These are phyloP conservation scores for Mortierella claussenii DNA, from an alignment of 192 early-diverging fungal genomes.

Conservation along the genomic window DNA sequence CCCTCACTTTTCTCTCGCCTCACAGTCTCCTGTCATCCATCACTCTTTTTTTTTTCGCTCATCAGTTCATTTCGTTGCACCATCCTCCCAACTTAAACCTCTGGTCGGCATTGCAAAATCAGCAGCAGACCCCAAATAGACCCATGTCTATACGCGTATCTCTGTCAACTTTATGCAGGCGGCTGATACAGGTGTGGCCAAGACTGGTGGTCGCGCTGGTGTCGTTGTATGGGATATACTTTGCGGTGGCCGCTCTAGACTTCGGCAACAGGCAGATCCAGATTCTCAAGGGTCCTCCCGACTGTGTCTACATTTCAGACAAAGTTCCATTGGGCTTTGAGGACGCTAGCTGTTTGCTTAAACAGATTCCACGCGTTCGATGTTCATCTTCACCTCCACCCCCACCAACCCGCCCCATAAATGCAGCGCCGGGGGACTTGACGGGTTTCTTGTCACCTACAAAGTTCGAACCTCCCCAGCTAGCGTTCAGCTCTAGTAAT, in stretches of 20 bases:
- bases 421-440: too few relatives aligned
- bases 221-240: constrained; percentile 42
- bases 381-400: too few relatives aligned
- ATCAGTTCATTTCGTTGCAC: not conserved
- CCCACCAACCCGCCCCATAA: too few relatives aligned
- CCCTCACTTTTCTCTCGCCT: too few relatives aligned
- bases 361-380: too few relatives aligned
- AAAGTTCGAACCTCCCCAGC: not conserved
- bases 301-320: too few relatives aligned
- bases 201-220: constrained; percentile 30
- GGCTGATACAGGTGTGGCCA: constrained; percentile 27
- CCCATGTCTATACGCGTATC: not conserved
- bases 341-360: too few relatives aligned
- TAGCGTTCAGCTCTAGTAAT: not conserved
- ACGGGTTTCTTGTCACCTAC: too few relatives aligned
- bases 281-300: too few relatives aligned
- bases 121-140: not conserved
- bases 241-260: constrained; percentile 10
- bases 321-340: not conserved
- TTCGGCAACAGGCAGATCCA: constrained; percentile 14
- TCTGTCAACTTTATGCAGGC: not conserved
- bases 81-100: not conserved
- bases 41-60: not conserved
- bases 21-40: not conserved
- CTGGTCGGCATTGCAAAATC: not conserved